Conservation (phyloP, 345 rosid species). For the Populus euphratica region DNA sequence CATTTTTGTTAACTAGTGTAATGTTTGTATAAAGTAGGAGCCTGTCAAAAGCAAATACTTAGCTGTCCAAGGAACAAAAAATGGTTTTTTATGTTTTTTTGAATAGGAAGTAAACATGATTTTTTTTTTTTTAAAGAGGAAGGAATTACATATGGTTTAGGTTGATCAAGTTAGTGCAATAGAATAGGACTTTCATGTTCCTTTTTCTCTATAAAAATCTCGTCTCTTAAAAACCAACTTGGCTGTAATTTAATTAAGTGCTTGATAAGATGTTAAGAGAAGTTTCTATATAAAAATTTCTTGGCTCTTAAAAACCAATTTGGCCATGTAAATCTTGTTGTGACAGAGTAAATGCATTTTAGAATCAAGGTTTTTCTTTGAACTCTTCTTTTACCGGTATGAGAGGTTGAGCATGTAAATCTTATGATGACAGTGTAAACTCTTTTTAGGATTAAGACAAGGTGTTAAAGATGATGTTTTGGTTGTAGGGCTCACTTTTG, state of each 20-base stretch:
- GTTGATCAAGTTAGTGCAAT: background rate
- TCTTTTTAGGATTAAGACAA: background rate
- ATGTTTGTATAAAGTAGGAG: background rate
- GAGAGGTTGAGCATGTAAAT: background rate
- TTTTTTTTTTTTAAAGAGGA: too few species aligned
- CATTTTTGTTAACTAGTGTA: background rate
- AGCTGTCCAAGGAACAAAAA: background rate
- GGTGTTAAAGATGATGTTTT: conserved; percentile 10
- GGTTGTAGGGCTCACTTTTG: conserved; percentile 76
- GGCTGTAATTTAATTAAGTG: background rate
- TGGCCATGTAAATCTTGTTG: background rate
- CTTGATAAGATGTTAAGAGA: background rate
- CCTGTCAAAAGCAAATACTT: background rate
- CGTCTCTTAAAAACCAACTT: background rate
- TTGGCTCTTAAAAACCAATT: background rate
- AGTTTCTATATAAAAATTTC: background rate
- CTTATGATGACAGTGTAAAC: background rate
- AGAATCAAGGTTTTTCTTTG: background rate
- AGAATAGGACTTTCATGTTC: background rate
- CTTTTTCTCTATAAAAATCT: background rate
- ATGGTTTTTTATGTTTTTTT: background rate
- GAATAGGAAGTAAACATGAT: background rate
- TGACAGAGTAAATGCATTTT: background rate
- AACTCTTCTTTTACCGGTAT: background rate
- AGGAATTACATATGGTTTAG: background rate